Base-by-base conservation (phyloP, 2,329 filamentous ascomycete genomes). In the Penicillium nordicum region DNA sequence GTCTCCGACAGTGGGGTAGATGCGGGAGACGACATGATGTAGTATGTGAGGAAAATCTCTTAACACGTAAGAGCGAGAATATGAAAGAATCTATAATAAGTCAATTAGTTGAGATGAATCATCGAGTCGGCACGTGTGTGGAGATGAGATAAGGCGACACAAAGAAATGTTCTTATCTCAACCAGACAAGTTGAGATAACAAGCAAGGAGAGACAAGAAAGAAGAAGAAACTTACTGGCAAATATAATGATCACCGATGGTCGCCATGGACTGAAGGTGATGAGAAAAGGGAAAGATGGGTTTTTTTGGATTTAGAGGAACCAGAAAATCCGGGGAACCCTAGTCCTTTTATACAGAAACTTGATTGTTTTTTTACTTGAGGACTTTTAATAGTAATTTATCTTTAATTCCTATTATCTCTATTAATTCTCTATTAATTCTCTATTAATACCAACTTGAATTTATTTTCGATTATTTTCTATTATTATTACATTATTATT, bases 11-110 rank as follows among this genome's bases (percentile, higher is more conserved):
- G 60, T 12, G 69, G 65, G 44, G 64, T 67, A 23, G 69, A 64
- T 32, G 62, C 51, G 47, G 69, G 65, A 61, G 70, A 72, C 32
- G 69, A 68, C 70, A 72, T 73, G 59, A 50, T 61, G 53, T 5
- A 16, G 49, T 56, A 54, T 61, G 52, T 60, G 53, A 57, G 47
- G 45, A 40, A 48, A 53, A 49, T 37, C 53, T 63, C 57, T 64
- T 62, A 50, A 58, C 42, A 44, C 32, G 52, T 53, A 56, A 46
- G 46, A 55, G 55, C 41, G 47, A 44, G 21, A 53, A 59, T 50
- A 59, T 52, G 27, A 61, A 58, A 55, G 53, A 60, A 55, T 50
- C 60, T 65, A 53, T 23, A 30, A 36, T 36, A 34, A 36, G 50
- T 43, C 21, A 36, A 54, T 43, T 21, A 55, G 44, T 44, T 54